Base-by-base conservation (phyloP, 1,284 basidiomycete genomes). In the Ganoderma sinense region DNA sequence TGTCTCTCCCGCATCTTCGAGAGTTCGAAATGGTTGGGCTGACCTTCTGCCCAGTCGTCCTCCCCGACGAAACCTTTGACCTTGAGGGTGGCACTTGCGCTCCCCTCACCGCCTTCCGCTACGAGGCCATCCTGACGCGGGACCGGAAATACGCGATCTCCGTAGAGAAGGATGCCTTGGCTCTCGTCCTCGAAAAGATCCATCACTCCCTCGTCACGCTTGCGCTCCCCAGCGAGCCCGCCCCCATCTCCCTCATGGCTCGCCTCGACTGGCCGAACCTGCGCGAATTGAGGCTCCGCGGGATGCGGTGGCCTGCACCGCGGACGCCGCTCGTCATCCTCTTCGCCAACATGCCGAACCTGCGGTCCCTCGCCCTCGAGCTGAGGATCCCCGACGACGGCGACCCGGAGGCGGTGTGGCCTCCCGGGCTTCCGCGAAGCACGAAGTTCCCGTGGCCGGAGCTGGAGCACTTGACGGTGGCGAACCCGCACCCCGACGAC, bases 401-500 rank as follows among this genome's bases (percentile, higher is more conserved):
- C n/a, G 55, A 0, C 29, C 26, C 55, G 55, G 26, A 58, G 31
- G 29, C 26, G 31, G 4, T 36, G 2, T 58, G 55, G 55, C 55
- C 55, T 4, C 26, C 31, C 31, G 29, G 16, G 31, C 26, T 31
- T 48, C 45, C 45, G 10, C 45, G 1, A 20, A 8, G 16, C 26
- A 36, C 55, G 5, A 8, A 29, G 16, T 36, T 58, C 16, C 31
- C 55, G 13, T 58, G 31, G 29, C 55, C 14, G 8, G 29, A 36
- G 26, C 31, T 58, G 16, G 10, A 14, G 13, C 3, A 33, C 4
- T 41, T 65, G 11, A n/a, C 41, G 6, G n/a, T 66, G 10, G 39
- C 65, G 4, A 53, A 66, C 18, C 65, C 65, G 2, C 45, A 66
- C n/a, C 59, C 65, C 18, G 45, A 62, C 1, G 58, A 66, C 23